Evolutionary conservation across 1,139 yeast genomes (phyloP).

Genomic region (Hansenula anomala): DNA sequence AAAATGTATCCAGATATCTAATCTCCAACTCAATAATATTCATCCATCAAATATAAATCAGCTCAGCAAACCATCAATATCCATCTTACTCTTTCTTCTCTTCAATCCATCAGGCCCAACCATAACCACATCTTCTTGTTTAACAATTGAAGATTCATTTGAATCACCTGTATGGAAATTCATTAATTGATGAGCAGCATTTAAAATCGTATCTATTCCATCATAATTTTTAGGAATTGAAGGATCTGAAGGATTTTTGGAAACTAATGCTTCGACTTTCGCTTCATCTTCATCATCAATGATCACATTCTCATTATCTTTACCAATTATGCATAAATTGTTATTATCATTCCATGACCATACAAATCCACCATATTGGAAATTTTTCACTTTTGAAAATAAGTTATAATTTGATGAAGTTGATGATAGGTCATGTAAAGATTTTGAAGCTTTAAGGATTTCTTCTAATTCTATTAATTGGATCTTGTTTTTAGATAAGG

Average conservation of each 20-base stretch:
- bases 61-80: constrained; percentile 14
- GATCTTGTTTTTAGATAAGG: not conserved
- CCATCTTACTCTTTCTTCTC: constrained; percentile 10
- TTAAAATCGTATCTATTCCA: constrained; percentile 17
- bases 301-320: constrained; percentile 13
- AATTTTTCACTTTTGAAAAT: constrained; percentile 3
- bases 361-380: constrained; percentile 23
- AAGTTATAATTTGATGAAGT: not conserved
- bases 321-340: constrained; percentile 17
- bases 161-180: constrained; percentile 2
- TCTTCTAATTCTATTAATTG: constrained; percentile 18
- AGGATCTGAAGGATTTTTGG: not conserved
- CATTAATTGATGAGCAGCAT: constrained; percentile 21
- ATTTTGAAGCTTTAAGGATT: constrained; percentile 21
- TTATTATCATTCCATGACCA: constrained; percentile 21
- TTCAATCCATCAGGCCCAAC: not conserved
- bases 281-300: constrained; percentile 6
- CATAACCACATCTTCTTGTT: not conserved
- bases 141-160: constrained; percentile 1
- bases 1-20: too few species aligned
- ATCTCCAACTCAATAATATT: too few species aligned
- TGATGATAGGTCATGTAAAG: constrained; percentile 19
- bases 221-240: constrained; percentile 17
- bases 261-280: not conserved
- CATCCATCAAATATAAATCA: constrained; percentile 2